Percentiles rank a stretch among this genome's conserved stretches.
phyloP scores from a whole-genome alignment of 1,139 yeast species.

The Keqinozyma sinolaborantium region DNA sequence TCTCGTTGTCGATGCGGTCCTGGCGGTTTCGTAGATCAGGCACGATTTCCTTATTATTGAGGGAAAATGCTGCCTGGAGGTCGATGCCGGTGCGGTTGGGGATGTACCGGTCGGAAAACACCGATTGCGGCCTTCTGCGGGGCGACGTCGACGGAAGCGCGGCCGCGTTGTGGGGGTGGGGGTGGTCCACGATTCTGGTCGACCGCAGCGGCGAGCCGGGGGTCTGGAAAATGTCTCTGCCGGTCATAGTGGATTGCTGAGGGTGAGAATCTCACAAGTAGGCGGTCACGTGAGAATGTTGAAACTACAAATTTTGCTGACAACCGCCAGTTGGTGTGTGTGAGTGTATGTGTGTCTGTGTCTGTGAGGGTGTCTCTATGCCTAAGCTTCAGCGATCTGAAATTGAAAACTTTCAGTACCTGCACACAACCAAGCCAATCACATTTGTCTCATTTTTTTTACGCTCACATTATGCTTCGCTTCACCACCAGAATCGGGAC shows the following conservation, averaged over 20 bases:
- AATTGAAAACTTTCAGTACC: no score
- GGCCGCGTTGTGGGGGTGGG: slow-evolving; percentile 22
- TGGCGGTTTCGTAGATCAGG: slow-evolving; percentile 30
- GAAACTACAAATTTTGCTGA: no score
- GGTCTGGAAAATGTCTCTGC: slow-evolving; percentile 24
- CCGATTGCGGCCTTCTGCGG: slow-evolving; percentile 36
- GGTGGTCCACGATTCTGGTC: slow-evolving; percentile 32
- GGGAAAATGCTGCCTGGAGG: slow-evolving; percentile 80
- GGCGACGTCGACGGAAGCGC: slow-evolving; percentile 31
- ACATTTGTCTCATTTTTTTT: slow-evolving; percentile 10
- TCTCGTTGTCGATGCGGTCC: slow-evolving; percentile 47
- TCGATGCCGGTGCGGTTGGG: slow-evolving; percentile 86
- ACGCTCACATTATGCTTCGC: slow-evolving; percentile 7
- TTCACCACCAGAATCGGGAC: not conserved
- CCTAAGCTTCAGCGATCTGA: no score
- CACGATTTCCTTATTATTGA: slow-evolving; percentile 46
- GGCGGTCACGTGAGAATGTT: no score
- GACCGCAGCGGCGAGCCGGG: slow-evolving; percentile 42
- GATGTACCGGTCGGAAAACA: slow-evolving; percentile 79
- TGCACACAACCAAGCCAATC: slow-evolving; percentile 18
- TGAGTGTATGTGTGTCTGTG: no score
- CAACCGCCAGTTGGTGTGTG: no score
- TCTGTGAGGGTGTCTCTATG: no score
- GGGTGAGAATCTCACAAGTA: no score
- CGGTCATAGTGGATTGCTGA: no score